Evolutionary conservation across 306 rosid species (phyloP), one percentile per base, ranked within the genome.

Genomic region (Erythrophleum fordii): DNA sequence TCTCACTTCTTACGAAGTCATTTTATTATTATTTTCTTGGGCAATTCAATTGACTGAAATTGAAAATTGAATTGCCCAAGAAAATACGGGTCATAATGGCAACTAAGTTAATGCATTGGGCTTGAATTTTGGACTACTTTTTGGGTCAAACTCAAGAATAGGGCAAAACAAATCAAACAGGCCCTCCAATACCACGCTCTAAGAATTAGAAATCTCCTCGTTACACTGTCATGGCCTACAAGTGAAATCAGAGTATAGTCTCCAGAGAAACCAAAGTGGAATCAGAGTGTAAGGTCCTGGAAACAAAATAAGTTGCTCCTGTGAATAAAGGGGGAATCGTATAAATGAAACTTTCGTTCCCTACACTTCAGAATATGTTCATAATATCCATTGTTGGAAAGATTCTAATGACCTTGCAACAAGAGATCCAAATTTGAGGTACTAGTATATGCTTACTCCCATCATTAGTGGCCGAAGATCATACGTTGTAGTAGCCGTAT

Each of bases 341-440:
- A n/a, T 22, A 26, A 1, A 41, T 12, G n/a, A 68, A 68, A 22
- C 73, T 12, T 2, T 52, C 73, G 11, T 12, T 1, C 17, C 2
- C 53, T 11, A 12, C 73, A 68, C 73, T 71, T 66, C 17, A 82
- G 59, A 60, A 22, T 39, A 8, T 70, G 68, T 76, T 53, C 66
- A 69, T 23, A 20, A 5, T 51, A 35, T 79, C 77, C 52, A 79
- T 44, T 2, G 31, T 34, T 31, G 77, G 72, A 26, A 75, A 56
- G 9, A 46, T 35, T 51, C 42, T 58, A 44, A 68, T 59, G 35
- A 37, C 42, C n/a, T 56, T 65, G 23, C 72, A 44, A 45, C 65
- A 28, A 42, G 8, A 18, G 42, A 45, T 77, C 41, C 73, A n/a
- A 34, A 46, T 25, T 41, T 37, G 11, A 10, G 44, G 49, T 25